A percentile compares a stretch with the other conserved stretches of the same genome.
These are phyloP conservation scores for Laburnicola sp. DNA, from an alignment of 2,329 filamentous ascomycete genomes.

Conservation along the genomic window DNA sequence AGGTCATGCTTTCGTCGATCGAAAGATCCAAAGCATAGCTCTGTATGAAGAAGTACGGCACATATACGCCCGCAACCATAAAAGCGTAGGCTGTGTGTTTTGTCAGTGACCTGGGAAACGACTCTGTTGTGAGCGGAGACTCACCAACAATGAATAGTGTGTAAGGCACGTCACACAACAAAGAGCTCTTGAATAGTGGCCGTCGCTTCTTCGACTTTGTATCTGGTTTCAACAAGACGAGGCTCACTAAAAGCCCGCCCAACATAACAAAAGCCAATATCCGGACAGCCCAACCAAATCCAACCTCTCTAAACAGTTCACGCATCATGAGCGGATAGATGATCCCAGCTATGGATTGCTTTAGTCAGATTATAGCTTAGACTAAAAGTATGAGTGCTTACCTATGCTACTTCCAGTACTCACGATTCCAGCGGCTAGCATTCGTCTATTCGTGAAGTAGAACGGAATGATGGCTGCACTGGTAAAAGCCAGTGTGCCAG, in stretches of 20 bases:
- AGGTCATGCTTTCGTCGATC: constrained; percentile 52
- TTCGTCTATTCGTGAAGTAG: constrained; percentile 60
- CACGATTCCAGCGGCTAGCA: constrained; percentile 60
- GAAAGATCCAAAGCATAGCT: constrained; percentile 34
- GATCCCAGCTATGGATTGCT: constrained; percentile 61
- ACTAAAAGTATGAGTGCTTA: constrained; percentile 34
- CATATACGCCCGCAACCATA: constrained; percentile 37
- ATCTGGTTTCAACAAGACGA: constrained; percentile 8
- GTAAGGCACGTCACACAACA: constrained; percentile 4
- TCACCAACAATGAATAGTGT: constrained; percentile 41
- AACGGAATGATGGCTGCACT: constrained; percentile 39
- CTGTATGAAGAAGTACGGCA: constrained; percentile 15
- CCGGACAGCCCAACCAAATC: constrained; percentile 64
- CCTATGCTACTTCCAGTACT: constrained; percentile 52
- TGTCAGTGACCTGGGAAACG: not conserved
- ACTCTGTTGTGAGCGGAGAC: not conserved
- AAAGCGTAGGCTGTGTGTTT: constrained; percentile 22
- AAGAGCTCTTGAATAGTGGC: not conserved
- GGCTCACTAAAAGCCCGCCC: constrained; percentile 2
- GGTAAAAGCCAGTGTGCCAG: constrained; percentile 20
- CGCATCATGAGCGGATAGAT: constrained; percentile 58
- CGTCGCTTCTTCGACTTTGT: constrained; percentile 2
- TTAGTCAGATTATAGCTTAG: constrained; percentile 39
- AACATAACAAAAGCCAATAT: constrained; percentile 60
- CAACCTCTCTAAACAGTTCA: constrained; percentile 58